phyloP scores from a whole-genome alignment of 306 rosid genomes.

The Aeschynomene evenia region DNA sequence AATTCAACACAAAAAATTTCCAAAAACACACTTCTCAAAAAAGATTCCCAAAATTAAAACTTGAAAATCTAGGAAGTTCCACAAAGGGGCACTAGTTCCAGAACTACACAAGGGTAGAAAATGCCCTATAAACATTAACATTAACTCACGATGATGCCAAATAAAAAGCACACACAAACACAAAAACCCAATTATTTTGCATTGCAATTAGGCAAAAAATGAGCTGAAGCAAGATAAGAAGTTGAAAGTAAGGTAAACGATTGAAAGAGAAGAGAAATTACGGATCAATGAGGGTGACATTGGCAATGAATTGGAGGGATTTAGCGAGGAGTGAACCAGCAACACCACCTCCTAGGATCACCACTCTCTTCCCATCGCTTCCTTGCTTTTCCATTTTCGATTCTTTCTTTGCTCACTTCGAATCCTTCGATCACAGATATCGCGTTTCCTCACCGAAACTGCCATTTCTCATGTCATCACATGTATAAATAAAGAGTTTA shows the following conservation, averaged over 20 bases:
- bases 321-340: constrained; percentile 69
- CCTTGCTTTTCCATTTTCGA: constrained; percentile 25
- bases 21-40: not conserved
- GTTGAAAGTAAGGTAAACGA: not conserved
- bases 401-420: not conserved
- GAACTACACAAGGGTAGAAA: not conserved
- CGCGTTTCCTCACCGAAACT: not conserved
- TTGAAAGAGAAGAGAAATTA: constrained; percentile 22
- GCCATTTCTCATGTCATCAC: not conserved
- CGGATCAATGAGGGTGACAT: constrained; percentile 73
- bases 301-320: constrained; percentile 59
- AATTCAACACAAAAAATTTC: too few species aligned
- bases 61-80: not conserved
- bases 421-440: not conserved
- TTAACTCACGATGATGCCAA: not conserved
- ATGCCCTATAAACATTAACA: not conserved
- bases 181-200: not conserved
- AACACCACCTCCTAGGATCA: constrained; percentile 70
- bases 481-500: too few species aligned
- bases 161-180: not conserved
- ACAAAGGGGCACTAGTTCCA: not conserved
- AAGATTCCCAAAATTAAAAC: constrained; percentile 13
- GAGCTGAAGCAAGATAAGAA: not conserved
- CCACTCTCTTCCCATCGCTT: constrained; percentile 42
- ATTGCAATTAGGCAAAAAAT: not conserved